phyloP scores from a whole-genome alignment of 345 rosid genomes.

The Camelina hispida region DNA sequence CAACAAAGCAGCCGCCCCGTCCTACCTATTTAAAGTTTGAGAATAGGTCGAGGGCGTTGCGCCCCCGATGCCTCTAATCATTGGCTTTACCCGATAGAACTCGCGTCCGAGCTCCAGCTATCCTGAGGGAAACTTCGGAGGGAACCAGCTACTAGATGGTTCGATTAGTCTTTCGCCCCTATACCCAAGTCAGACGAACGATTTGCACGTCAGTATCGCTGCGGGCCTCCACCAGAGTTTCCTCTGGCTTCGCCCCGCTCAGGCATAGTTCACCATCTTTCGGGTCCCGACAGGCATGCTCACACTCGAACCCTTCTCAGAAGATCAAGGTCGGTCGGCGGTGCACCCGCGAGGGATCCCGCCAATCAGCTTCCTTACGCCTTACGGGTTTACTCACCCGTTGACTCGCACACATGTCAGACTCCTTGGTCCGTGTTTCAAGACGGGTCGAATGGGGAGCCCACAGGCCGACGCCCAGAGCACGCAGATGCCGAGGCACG shows the following conservation, averaged over 20 bases:
- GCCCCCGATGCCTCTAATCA: background rate
- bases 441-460: constrained; percentile 58
- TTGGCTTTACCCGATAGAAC: background rate
- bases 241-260: background rate
- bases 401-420: constrained; percentile 57
- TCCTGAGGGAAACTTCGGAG: constrained; percentile 54
- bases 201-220: constrained; percentile 26
- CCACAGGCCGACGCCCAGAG: constrained; percentile 55
- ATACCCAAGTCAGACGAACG: constrained; percentile 50
- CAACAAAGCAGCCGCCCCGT: no score
- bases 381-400: constrained; percentile 37
- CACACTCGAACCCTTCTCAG: background rate
- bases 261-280: constrained; percentile 8
- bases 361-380: constrained; percentile 7
- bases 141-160: constrained; percentile 58
- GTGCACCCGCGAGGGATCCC: constrained; percentile 12
- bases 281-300: constrained; percentile 1
- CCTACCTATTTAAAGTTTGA: background rate
- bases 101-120: constrained; percentile 6
- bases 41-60: constrained; percentile 4
- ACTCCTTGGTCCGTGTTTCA: constrained; percentile 71
- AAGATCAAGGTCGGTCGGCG: background rate
- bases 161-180: constrained; percentile 58
- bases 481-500: no score
- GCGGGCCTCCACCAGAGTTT: constrained; percentile 8